Conservation (phyloP, 768 basidiomycete species). For the Amanita thiersii region DNA sequence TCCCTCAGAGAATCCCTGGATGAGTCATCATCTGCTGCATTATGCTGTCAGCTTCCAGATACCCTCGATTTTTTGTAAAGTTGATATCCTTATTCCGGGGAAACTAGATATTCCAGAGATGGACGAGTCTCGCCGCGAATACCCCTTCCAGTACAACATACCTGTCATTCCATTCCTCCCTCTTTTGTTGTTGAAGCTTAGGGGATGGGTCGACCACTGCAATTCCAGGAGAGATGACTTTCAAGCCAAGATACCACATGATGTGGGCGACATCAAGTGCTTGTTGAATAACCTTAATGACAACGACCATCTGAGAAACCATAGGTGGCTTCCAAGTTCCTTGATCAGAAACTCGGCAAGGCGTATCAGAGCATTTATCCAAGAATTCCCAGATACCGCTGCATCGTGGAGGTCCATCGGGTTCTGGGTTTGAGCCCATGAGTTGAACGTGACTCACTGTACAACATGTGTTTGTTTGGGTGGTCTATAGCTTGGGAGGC, state of each 20-base stretch:
- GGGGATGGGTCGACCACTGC: slow-evolving; percentile 13
- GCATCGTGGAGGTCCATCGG: slow-evolving; percentile 2
- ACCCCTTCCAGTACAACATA: slow-evolving; percentile 1
- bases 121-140: not conserved
- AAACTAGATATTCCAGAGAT: slow-evolving; percentile 11
- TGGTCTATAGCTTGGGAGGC: too few species aligned
- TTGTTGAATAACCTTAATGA: slow-evolving; percentile 9
- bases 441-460: too few species aligned
- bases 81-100: slow-evolving; percentile 14
- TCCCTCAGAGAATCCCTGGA: not conserved
- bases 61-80: slow-evolving; percentile 10
- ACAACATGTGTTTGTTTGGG: too few species aligned
- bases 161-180: slow-evolving; percentile 10
- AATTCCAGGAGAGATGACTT: not conserved
- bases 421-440: slow-evolving; percentile 8
- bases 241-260: slow-evolving; percentile 10
- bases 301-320: not conserved
- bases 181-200: slow-evolving; percentile 12
- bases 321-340: not conserved
- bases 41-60: not conserved
- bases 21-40: slow-evolving; percentile 4
- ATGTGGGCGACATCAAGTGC: slow-evolving; percentile 12
- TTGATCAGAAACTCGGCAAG: not conserved
- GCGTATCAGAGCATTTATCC: slow-evolving; percentile 1
- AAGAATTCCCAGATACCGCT: not conserved